phyloP scores from a whole-genome alignment of 2,329 filamentous ascomycete species.

The Pseudocercospora crystallina region DNA sequence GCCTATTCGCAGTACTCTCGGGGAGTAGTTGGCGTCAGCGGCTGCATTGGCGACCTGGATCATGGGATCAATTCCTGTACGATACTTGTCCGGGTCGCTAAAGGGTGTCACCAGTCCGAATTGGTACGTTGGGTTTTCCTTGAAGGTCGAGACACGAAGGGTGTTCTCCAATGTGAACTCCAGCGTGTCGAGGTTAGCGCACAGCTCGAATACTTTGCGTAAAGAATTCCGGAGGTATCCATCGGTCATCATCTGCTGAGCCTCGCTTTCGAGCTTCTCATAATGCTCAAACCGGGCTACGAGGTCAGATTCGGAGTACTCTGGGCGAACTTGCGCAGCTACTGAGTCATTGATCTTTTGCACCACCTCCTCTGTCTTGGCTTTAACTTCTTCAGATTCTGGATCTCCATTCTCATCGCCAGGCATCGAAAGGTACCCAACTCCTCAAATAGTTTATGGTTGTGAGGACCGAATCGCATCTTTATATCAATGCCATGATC shows the following conservation, averaged over 20 bases:
- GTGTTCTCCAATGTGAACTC: no score
- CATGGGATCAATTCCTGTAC: neutral
- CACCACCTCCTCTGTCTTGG: no score
- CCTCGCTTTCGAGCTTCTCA: neutral
- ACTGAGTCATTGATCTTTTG: no score
- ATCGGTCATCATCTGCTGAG: neutral
- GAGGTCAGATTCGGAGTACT: no score
- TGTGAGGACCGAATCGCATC: neutral
- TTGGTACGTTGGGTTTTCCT: no score
- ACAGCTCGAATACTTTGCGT: conserved; percentile 1
- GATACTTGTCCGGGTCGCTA: neutral
- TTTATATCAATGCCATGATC: neutral
- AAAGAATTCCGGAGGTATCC: neutral
- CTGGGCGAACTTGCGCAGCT: no score
- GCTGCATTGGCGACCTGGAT: neutral
- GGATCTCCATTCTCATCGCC: no score
- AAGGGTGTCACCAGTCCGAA: neutral
- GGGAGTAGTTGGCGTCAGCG: neutral
- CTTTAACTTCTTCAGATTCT: no score
- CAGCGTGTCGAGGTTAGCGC: neutral
- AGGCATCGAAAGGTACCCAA: no score
- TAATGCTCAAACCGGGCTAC: neutral
- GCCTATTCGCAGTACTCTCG: neutral
- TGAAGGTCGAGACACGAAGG: no score
- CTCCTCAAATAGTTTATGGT: neutral